phyloP scores from a whole-genome alignment of 1,139 yeast species.

The Meyerozyma carpophila region DNA sequence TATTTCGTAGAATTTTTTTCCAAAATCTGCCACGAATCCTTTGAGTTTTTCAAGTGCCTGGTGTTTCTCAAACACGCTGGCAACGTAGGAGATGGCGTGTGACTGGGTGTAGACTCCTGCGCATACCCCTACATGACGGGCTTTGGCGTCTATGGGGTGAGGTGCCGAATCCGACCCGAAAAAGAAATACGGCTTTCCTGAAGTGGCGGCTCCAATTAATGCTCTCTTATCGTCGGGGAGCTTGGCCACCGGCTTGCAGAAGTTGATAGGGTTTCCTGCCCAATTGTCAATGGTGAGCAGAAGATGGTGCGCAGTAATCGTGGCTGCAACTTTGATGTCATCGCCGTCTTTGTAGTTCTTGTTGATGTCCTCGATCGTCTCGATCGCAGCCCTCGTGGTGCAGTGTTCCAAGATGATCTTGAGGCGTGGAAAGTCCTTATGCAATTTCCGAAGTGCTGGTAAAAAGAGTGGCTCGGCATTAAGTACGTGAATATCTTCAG shows the following conservation, averaged over 20 bases:
- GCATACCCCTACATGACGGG: conserved; percentile 78
- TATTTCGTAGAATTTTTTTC: conserved; percentile 64
- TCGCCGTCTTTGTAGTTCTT: conserved; percentile 37
- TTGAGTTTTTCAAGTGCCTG: conserved; percentile 61
- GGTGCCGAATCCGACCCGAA: conserved; percentile 99
- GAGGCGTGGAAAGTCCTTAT: conserved; percentile 76
- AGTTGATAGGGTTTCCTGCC: conserved; percentile 95
- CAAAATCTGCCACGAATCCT: conserved; percentile 72
- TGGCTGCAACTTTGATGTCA: conserved; percentile 68
- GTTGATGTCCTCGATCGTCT: conserved; percentile 68
- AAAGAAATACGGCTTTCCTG: conserved; percentile 89
- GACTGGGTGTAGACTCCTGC: conserved; percentile 97
- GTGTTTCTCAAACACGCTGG: conserved; percentile 72
- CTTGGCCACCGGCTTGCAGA: conserved; percentile 97
- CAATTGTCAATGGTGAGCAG: conserved; percentile 85
- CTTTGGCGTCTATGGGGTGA: conserved; percentile 76
- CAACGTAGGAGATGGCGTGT: conserved; percentile 75
- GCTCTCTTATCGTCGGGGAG: conserved; percentile 80
- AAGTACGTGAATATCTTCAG: conserved; percentile 68
- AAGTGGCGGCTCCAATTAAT: conserved; percentile 78
- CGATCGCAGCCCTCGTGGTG: conserved; percentile 84
- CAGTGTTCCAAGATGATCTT: conserved; percentile 92
- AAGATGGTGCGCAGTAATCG: conserved; percentile 94
- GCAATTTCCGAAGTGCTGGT: conserved; percentile 83
- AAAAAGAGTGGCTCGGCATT: conserved; percentile 91